Evolutionary conservation across 768 basidiomycete species (phyloP).

Genomic region (Boletus edulis): DNA sequence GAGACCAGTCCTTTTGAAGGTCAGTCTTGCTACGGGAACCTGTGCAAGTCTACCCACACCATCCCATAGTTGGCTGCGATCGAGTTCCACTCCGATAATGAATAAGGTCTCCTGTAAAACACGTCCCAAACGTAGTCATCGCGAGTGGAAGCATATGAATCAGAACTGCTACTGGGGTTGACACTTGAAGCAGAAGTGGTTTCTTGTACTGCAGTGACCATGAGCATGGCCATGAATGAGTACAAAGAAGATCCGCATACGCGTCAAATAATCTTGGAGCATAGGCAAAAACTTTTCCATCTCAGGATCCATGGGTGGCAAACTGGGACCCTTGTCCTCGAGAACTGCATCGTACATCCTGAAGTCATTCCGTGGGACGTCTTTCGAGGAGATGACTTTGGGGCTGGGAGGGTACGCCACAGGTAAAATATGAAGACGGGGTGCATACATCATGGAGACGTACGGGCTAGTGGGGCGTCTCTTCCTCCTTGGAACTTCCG

Average conservation of each 20-base stretch:
- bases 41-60: conserved; percentile 43
- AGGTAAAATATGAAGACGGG: not conserved
- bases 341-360: conserved; percentile 74
- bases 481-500: conserved; percentile 5
- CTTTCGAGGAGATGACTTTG: conserved; percentile 52
- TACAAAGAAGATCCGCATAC: conserved; percentile 36
- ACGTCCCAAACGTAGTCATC: conserved; percentile 84
- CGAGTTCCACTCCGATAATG: conserved; percentile 58
- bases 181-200: conserved; percentile 9
- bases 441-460: conserved; percentile 7
- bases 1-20: conserved; percentile 53
- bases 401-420: conserved; percentile 39
- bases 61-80: conserved; percentile 58
- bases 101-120: conserved; percentile 69
- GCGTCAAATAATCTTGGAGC: conserved; percentile 68
- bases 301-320: conserved; percentile 48
- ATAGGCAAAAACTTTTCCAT: conserved; percentile 78
- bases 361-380: conserved; percentile 45
- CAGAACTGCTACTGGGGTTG: not conserved
- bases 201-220: conserved; percentile 24
- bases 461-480: conserved; percentile 45
- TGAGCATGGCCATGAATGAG: not conserved
- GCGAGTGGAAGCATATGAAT: not conserved
- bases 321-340: conserved; percentile 30
- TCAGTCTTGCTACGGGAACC: not conserved